phyloP scores from a whole-genome alignment of 2,329 filamentous ascomycete species.

The Parasarocladium wereldwijsianum region DNA sequence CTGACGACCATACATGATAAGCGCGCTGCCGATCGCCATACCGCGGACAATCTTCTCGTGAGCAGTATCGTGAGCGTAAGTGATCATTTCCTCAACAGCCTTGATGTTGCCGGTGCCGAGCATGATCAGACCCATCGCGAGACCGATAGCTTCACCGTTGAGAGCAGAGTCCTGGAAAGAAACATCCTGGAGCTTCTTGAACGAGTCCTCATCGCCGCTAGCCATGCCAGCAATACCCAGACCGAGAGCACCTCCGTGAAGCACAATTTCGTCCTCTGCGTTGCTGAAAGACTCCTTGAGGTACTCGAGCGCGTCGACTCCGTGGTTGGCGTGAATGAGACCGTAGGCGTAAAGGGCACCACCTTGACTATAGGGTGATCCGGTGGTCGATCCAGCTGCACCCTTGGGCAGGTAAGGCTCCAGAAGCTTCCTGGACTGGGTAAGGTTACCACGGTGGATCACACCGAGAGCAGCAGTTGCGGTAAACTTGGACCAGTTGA shows the following conservation, averaged over 20 bases:
- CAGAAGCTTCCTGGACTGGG: conserved; percentile 81
- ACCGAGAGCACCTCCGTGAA: conserved; percentile 89
- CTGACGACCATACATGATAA: conserved; percentile 96
- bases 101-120: conserved; percentile 91
- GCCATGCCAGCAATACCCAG: conserved; percentile 97
- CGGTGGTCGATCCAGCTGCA: conserved; percentile 50
- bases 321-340: conserved; percentile 94
- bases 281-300: conserved; percentile 60
- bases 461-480: conserved; percentile 92
- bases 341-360: conserved; percentile 92
- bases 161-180: conserved; percentile 89
- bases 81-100: conserved; percentile 90
- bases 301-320: conserved; percentile 74
- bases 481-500: conserved; percentile 99
- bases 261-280: conserved; percentile 81
- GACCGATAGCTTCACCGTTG: conserved; percentile 89
- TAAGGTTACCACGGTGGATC: conserved; percentile 89
- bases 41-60: conserved; percentile 98
- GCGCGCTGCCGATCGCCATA: conserved; percentile 86
- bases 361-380: conserved; percentile 90
- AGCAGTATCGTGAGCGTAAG: conserved; percentile 92
- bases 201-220: conserved; percentile 78
- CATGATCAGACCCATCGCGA: conserved; percentile 97
- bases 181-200: conserved; percentile 78
- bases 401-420: conserved; percentile 85